Evolutionary conservation across 176 grass and related monocot genomes (phyloP), one percentile per base, ranked within the genome.

Genomic region (maize (Zea mays)): DNA sequence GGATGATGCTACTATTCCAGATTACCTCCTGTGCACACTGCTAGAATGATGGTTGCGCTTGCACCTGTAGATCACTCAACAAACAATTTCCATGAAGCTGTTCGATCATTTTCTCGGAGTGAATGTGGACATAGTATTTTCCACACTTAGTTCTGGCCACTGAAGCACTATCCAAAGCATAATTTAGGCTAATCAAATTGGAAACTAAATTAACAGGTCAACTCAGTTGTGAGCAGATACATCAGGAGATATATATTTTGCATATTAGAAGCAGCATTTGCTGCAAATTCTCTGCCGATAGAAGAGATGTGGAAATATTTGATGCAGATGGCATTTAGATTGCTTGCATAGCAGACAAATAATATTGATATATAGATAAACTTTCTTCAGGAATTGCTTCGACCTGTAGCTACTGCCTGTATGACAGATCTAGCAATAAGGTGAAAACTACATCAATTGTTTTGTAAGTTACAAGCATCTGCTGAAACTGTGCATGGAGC

Each of bases 161-260:
- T 47, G 51, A 41, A 75, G 20, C 62, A 60, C 19, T 71, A 56
- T 56, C 3, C n/a, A 58, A 63, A 63, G 42, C 40, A 63, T 76
- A n/a, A 70, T 67, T 76, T 63, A 14, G 63, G 55, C 19, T 82
- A 10, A 58, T 58, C n/a, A 21, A 58, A 27, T 27, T 39, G 72
- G 58, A 65, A 63, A 20, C 46, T 64, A 34, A 68, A 55, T 41
- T 64, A 15, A 5, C 8, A 71, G 72, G 3, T 49, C 43, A 8
- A 12, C 57, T 65, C 76, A 78, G 45, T 50, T 58, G 34, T 71
- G 71, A 64, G 57, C 49, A 71, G 65, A 56, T 76, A 58, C 33
- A 84, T 69, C 40, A 45, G 65, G 48, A 46, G 55, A 65, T 58
- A 58, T 57, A 63, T 69, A 69, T 27, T 57, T 55, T 84, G 21